These are phyloP conservation scores for Cryptosporidium canis DNA, from an alignment of 169 alveolate genomes.

Conservation along the genomic window DNA sequence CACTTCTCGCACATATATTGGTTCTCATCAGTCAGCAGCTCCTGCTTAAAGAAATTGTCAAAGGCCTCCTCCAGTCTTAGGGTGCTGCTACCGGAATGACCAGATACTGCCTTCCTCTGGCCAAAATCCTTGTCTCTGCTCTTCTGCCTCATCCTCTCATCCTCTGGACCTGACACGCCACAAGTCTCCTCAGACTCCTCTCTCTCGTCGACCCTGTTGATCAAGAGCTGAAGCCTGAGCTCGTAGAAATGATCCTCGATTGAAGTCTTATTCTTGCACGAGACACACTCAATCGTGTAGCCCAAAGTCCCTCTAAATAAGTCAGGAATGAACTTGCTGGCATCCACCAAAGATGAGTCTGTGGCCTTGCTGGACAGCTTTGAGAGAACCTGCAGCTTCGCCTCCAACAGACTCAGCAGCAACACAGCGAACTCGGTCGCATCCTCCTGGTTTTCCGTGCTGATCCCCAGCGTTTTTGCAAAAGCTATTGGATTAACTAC, in stretches of 20 bases:
- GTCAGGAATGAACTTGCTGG: constrained; percentile 38
- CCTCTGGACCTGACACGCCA: neutral
- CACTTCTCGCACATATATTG: constrained; percentile 69
- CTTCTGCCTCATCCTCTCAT: neutral
- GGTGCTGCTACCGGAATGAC: neutral
- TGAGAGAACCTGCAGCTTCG: constrained; percentile 6
- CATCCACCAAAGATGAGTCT: neutral
- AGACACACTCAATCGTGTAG: constrained; percentile 37
- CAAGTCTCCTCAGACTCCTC: neutral
- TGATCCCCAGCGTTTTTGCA: constrained; percentile 61
- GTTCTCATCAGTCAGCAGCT: constrained; percentile 61
- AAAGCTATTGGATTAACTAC: constrained; percentile 46
- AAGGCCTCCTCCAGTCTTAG: constrained; percentile 44
- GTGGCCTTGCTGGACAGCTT: neutral
- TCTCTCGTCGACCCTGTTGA: neutral
- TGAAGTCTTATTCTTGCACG: constrained; percentile 47
- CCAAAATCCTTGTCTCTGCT: neutral
- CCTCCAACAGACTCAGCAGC: constrained; percentile 35
- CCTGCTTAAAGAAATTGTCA: constrained; percentile 66
- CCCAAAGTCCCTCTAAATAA: constrained; percentile 58
- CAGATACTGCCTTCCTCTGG: neutral
- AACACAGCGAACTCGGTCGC: constrained; percentile 67
- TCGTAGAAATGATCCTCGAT: constrained; percentile 67
- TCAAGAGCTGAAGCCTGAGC: constrained; percentile 44
- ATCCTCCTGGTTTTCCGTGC: constrained; percentile 71